A percentile compares a stretch with the other conserved stretches of the same genome.
Evolutionary conservation across 2,329 filamentous ascomycete genomes (phyloP).

Genomic region (Botryotinia narcissicola): DNA sequence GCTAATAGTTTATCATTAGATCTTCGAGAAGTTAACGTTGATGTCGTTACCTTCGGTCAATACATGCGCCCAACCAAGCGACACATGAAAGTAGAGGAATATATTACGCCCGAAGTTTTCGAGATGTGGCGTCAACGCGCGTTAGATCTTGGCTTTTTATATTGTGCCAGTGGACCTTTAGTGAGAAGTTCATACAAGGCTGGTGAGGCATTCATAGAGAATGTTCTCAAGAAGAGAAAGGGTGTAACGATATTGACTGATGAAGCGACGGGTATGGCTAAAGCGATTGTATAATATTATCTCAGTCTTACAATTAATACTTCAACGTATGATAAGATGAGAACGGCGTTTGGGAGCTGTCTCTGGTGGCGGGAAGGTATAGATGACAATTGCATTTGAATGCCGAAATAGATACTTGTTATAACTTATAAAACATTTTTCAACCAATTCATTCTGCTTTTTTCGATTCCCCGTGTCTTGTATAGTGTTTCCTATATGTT

Average conservation of each 20-base stretch:
- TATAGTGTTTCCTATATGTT: too few relatives aligned
- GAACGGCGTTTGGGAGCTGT: slow-evolving; percentile 8
- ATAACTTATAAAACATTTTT: not conserved
- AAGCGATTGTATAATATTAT: slow-evolving; percentile 29
- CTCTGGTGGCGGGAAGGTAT: not conserved
- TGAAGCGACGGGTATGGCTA: slow-evolving; percentile 33
- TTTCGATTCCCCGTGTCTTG: too few relatives aligned
- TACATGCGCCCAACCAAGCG: slow-evolving; percentile 99
- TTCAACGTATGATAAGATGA: slow-evolving; percentile 10
- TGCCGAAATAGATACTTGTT: not conserved
- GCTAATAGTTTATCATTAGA: slow-evolving; percentile 48
- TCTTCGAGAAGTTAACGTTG: slow-evolving; percentile 75
- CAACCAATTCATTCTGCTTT: not conserved
- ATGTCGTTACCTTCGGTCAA: slow-evolving; percentile 98
- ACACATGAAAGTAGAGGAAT: slow-evolving; percentile 95
- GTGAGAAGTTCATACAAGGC: slow-evolving; percentile 97
- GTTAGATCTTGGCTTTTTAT: slow-evolving; percentile 92
- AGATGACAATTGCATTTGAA: slow-evolving; percentile 1
- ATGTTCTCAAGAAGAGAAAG: slow-evolving; percentile 62
- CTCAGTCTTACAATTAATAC: slow-evolving; percentile 5
- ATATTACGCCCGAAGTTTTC: slow-evolving; percentile 87
- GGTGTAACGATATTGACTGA: slow-evolving; percentile 33
- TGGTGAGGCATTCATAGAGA: slow-evolving; percentile 97
- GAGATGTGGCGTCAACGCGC: slow-evolving; percentile 88
- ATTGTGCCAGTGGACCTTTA: slow-evolving; percentile 89